These are phyloP conservation scores for Globisporangium nagaii DNA, from an alignment of 352 stramenopile genomes.

Conservation along the genomic window DNA sequence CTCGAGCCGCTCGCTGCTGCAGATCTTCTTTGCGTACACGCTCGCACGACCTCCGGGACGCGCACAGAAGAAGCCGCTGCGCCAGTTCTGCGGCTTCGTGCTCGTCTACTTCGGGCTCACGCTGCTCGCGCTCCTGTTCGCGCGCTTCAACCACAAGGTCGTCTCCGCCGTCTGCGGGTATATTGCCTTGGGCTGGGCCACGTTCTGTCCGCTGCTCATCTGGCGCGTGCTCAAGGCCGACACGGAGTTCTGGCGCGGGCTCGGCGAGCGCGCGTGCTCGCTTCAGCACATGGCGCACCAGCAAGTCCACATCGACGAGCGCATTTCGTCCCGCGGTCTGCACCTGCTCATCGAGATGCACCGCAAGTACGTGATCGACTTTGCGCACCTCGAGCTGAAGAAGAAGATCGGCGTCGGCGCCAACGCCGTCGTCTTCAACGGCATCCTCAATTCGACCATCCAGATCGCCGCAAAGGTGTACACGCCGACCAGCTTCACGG, in stretches of 20 bases:
- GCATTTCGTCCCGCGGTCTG: constrained; percentile 35
- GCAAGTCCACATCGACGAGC: constrained; percentile 20
- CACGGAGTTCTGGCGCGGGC: constrained; percentile 39
- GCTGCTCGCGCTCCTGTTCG: constrained; percentile 6
- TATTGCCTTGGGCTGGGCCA: constrained; percentile 20
- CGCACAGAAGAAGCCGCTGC: constrained; percentile 20
- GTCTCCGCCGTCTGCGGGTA: constrained; percentile 10
- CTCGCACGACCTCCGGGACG: constrained; percentile 22
- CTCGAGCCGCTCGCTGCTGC: background rate
- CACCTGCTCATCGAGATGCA: constrained; percentile 66
- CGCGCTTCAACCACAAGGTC: background rate
- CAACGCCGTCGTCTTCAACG: constrained; percentile 44
- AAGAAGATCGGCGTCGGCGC: constrained; percentile 39
- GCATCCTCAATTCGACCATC: constrained; percentile 23
- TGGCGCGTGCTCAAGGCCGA: constrained; percentile 50
- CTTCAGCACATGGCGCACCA: constrained; percentile 18
- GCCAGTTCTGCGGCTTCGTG: constrained; percentile 20
- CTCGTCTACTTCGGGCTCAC: constrained; percentile 17
- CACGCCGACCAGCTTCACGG: constrained; percentile 40
- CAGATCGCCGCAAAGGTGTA: constrained; percentile 63
- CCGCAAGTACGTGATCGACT: constrained; percentile 63
- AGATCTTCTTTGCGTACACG: constrained; percentile 20
- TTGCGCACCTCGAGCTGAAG: constrained; percentile 49
- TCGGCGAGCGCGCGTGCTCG: constrained; percentile 30
- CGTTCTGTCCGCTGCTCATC: constrained; percentile 28